Percentiles rank a stretch among this genome's conserved stretches.
Conservation (phyloP, 768 basidiomycete species). For the Boletus subcaerulescens region DNA sequence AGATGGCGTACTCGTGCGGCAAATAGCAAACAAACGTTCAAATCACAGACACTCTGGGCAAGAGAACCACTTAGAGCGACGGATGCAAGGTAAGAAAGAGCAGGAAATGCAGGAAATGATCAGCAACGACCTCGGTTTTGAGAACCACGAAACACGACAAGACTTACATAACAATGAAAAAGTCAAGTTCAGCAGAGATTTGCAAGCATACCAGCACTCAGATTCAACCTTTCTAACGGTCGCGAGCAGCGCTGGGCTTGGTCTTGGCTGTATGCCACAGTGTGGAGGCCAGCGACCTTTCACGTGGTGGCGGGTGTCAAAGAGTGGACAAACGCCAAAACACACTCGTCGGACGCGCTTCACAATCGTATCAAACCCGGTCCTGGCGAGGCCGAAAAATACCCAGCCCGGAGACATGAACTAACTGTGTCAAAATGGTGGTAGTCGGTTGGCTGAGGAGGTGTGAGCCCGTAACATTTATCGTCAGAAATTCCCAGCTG, state of each 20-base stretch:
- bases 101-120: constrained; percentile 21
- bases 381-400: constrained; percentile 13
- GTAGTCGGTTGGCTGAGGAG: constrained; percentile 19
- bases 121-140: constrained; percentile 23
- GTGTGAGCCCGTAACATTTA: constrained; percentile 23
- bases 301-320: constrained; percentile 32
- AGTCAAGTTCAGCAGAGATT: constrained; percentile 24
- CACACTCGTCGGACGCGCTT: constrained; percentile 17
- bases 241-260: constrained; percentile 10
- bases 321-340: constrained; percentile 24
- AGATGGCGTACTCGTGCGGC: constrained; percentile 18
- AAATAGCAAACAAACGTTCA: constrained; percentile 34
- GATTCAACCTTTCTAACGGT: constrained; percentile 25
- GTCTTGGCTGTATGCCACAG: constrained; percentile 22
- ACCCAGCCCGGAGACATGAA: constrained; percentile 19
- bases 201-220: constrained; percentile 33
- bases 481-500: constrained; percentile 30
- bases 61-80: constrained; percentile 19
- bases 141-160: constrained; percentile 23
- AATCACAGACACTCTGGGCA: constrained; percentile 26
- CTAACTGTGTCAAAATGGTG: constrained; percentile 19
- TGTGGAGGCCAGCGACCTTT: constrained; percentile 24
- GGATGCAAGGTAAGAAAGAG: constrained; percentile 19
- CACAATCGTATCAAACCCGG: constrained; percentile 28
- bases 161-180: constrained; percentile 36